A percentile compares a stretch with the other conserved stretches of the same genome.
These are phyloP conservation scores for Linaria vulgaris DNA, from an alignment of 257 asterid species.

Conservation along the genomic window DNA sequence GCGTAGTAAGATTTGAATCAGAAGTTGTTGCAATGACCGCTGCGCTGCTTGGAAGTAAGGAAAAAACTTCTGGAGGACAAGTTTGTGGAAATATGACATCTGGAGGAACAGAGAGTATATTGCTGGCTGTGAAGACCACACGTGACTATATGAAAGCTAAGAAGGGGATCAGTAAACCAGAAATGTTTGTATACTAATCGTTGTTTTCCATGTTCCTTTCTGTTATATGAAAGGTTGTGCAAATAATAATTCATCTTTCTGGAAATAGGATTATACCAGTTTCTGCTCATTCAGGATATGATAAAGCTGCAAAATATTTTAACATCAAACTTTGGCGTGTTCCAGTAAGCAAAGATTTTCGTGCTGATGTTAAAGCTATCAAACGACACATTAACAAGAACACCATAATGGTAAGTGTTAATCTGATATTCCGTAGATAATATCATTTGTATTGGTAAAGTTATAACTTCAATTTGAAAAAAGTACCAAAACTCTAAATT, in stretches of 20 bases:
- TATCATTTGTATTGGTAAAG: slow-evolving; percentile 5
- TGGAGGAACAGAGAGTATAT: slow-evolving; percentile 98
- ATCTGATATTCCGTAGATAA: slow-evolving; percentile 13
- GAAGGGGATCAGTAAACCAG: slow-evolving; percentile 84
- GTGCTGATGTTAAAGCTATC: slow-evolving; percentile 81
- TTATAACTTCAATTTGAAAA: slow-evolving; percentile 4
- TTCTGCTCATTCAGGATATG: slow-evolving; percentile 98
- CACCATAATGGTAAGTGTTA: slow-evolving; percentile 70
- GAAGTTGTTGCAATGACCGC: slow-evolving; percentile 98
- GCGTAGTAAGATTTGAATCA: slow-evolving; percentile 87
- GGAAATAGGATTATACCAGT: slow-evolving; percentile 86
- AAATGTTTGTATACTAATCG: slow-evolving; percentile 58
- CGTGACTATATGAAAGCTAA: slow-evolving; percentile 88
- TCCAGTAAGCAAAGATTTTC: slow-evolving; percentile 75
- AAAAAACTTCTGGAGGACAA: slow-evolving; percentile 76
- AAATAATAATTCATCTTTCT: slow-evolving; percentile 32
- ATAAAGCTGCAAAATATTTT: slow-evolving; percentile 97
- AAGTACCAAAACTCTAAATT: neutral
- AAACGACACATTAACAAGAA: slow-evolving; percentile 67
- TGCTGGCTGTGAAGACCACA: slow-evolving; percentile 86
- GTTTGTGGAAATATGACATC: slow-evolving; percentile 99
- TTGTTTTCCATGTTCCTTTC: slow-evolving; percentile 3
- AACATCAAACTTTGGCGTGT: slow-evolving; percentile 94
- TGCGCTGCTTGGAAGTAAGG: slow-evolving; percentile 87
- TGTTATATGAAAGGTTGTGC: slow-evolving; percentile 16